Conservation (phyloP, 768 basidiomycete species). For the Naganishia vaughanmartiniae region DNA sequence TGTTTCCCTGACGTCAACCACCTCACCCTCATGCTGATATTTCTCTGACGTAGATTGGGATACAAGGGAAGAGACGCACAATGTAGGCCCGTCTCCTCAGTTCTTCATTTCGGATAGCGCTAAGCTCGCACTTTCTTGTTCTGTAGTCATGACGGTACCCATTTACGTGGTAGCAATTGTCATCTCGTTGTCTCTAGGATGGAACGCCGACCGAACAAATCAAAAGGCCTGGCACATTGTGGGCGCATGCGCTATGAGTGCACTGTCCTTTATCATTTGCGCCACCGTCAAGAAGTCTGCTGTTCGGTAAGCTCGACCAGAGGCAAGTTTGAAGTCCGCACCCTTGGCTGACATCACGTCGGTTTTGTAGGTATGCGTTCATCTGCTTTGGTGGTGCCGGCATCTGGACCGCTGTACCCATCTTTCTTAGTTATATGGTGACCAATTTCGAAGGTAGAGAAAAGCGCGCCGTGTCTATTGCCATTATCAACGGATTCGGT, state of each 20-base stretch:
- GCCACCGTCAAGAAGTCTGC: slow-evolving; percentile 39
- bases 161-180: slow-evolving; percentile 48
- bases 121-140: not conserved
- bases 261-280: slow-evolving; percentile 44
- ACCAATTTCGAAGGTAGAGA: slow-evolving; percentile 49
- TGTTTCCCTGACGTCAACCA: too few species aligned
- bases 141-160: slow-evolving; percentile 48
- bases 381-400: slow-evolving; percentile 50
- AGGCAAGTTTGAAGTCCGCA: too few species aligned
- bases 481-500: slow-evolving; percentile 50
- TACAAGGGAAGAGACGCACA: slow-evolving; percentile 45
- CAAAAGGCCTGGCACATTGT: slow-evolving; percentile 46
- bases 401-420: slow-evolving; percentile 49
- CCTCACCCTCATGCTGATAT: not conserved
- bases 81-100: too few species aligned
- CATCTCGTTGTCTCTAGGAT: slow-evolving; percentile 40
- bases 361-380: slow-evolving; percentile 40
- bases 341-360: not conserved
- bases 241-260: slow-evolving; percentile 33
- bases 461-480: slow-evolving; percentile 49
- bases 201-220: slow-evolving; percentile 42
- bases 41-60: slow-evolving; percentile 38
- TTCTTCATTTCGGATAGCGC: too few species aligned
- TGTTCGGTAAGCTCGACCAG: slow-evolving; percentile 29
- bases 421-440: slow-evolving; percentile 48